Evolutionary conservation across 179 eudicot genomes (phyloP), one percentile per base, ranked within the genome.

Genomic region (Amaranthus tricolor): DNA sequence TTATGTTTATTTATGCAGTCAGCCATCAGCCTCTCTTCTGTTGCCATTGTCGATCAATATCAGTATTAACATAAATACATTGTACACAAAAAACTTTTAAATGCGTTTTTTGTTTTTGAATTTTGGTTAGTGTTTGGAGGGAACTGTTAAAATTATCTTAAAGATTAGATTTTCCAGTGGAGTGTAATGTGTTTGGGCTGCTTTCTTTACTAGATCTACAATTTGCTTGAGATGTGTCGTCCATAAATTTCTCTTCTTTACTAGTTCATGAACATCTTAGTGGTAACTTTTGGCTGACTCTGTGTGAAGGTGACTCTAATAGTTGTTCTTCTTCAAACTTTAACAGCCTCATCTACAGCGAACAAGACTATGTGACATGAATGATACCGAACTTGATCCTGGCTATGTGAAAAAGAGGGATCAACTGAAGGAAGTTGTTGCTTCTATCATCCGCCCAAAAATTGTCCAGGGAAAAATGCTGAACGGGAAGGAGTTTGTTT

Each of bases 321-420:
- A 48, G 47, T 21, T 51, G 61, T 55, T n/a, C 55, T 60, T 58
- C 47, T 82, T 84, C 66, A 40, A 68, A 55, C 62, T 78, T 79
- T 60, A 77, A 76, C 97, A 95, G 99, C 99, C 99, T 78, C 99
- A 95, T 87, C 95, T 95, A 67, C 95, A 87, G 67, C 86, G 99
- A 70, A 95, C 97, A 75, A 93, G 88, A 78, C 98, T 95, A 24
- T 95, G 99, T 80, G 98, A 95, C 74, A 11, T 95, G 91, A 88
- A 90, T 74, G 99, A 95, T 83, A 85, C 81, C 14, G 93, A 95
- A 16, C 98, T 95, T 54, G 99, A 95, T 66, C 89, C 88, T 24
- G 49, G 51, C 31, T 95, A 95, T 80, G 92, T 95, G 70, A 87
- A 80, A 74, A 95, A 85, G 88, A 84, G 99, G 84, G 97, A 95